phyloP scores from a whole-genome alignment of 495 filamentous ascomycete genomes.

The Aspergillus taichungensis region DNA sequence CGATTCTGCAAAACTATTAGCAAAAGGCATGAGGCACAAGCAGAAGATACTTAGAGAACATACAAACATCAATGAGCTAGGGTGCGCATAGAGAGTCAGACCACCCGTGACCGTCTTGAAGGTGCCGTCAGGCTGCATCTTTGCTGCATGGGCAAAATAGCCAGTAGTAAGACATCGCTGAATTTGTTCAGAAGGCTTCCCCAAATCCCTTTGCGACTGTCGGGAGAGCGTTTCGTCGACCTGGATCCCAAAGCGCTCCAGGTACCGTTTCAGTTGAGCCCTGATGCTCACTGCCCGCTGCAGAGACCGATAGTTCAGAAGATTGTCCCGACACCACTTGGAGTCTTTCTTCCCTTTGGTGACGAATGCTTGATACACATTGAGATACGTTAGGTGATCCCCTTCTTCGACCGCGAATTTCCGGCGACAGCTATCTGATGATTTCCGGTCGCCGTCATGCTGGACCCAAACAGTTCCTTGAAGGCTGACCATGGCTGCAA shows the following conservation, averaged over 20 bases:
- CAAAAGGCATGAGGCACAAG: neutral
- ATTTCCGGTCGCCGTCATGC: slow-evolving; percentile 65
- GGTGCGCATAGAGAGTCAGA: slow-evolving; percentile 74
- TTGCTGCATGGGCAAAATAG: slow-evolving; percentile 91
- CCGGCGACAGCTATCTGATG: slow-evolving; percentile 59
- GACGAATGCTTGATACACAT: slow-evolving; percentile 86
- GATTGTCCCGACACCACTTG: slow-evolving; percentile 79
- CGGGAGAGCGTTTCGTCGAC: slow-evolving; percentile 51
- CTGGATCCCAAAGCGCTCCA: slow-evolving; percentile 75
- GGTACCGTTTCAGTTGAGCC: slow-evolving; percentile 74
- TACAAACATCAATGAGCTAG: slow-evolving; percentile 87
- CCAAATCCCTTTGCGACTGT: slow-evolving; percentile 18
- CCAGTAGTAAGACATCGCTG: slow-evolving; percentile 81
- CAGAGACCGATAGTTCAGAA: slow-evolving; percentile 78
- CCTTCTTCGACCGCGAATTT: slow-evolving; percentile 92
- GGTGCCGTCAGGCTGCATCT: slow-evolving; percentile 90
- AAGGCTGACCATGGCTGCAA: slow-evolving; percentile 90
- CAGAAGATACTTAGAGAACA: slow-evolving; percentile 17
- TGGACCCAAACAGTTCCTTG: slow-evolving; percentile 76
- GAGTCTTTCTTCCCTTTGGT: slow-evolving; percentile 77
- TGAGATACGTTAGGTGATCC: slow-evolving; percentile 89
- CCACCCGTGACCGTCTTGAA: slow-evolving; percentile 75
- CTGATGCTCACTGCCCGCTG: slow-evolving; percentile 77
- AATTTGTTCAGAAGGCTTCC: slow-evolving; percentile 61
- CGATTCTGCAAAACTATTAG: slow-evolving; percentile 53